Evolutionary conservation across 2,329 filamentous ascomycete genomes (phyloP), one percentile per base, ranked within the genome.

Genomic region (Didymella pinodella): DNA sequence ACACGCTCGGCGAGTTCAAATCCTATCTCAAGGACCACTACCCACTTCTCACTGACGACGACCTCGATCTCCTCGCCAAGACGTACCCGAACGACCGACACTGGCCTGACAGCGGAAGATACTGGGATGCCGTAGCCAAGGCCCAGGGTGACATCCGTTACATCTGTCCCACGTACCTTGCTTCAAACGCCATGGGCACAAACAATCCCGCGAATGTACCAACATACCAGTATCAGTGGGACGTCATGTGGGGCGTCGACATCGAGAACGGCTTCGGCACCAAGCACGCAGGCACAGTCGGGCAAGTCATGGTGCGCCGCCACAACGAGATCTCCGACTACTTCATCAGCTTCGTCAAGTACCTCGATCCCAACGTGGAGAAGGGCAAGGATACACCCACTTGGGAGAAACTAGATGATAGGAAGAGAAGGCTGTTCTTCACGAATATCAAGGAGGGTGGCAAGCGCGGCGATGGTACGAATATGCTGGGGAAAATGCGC

Each of bases 41-140:
- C 34, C 79, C 85, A 4, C 73, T 85, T 0, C 78, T 86, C 2
- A 77, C 84, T 3, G 83, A 85, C 66, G 82, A 83, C 56, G 83
- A 81, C 41, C 80, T 83, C 28, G 56, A 64, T 29, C 59, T 65
- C 2, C 65, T 75, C 20, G 66, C 53, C 2, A 59, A 64, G 2
- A 70, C 64, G 10, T 75, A 73, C 46, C 71, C 71, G n/a, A 75
- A 75, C 49, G 72, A 75, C 48, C 62, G 64, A 29, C 71, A 75
- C 56, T 74, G 71, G 71, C 72, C 71, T 18, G 72, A 75, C 60
- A 71, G 67, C 10, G 72, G 72, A 41, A 36, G 47, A 4, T 75
- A 65, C 57, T 75, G 72, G 72, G 71, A 75, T 40, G 72, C 72
- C 18, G 66, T 73, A 6, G 61, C 72, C 14, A 75, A 74, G 57